Evolutionary conservation across 2,329 filamentous ascomycete genomes (phyloP), one percentile per base, ranked within the genome.

Genomic region (Aspergillus flavus): DNA sequence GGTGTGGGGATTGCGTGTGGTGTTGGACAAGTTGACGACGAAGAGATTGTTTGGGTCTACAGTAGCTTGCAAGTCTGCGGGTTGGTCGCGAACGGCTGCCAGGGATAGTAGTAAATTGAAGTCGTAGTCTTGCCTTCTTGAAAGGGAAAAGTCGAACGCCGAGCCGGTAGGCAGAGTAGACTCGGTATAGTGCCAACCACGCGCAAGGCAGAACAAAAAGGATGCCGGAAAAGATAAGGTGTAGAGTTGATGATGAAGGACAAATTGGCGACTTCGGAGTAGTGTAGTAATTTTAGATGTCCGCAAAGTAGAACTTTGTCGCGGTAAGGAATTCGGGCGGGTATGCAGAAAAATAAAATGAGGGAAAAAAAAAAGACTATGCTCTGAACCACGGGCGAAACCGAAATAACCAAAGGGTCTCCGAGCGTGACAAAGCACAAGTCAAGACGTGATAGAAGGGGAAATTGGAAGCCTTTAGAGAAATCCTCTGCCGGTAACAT

Each of bases 51-150:
- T 48, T 52, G 63, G 45, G 57, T 56, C 26, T 57, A 66, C 54
- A 65, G 60, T 57, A 26, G 12, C 45, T 48, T 4, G 28, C 48
- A 60, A 60, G 57, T 59, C 52, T 28, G 61, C 68, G 57, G 58
- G 56, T 56, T 67, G 65, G 66, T 66, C 66, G 67, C 66, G 67
- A 68, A 64, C 57, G 66, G 71, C 69, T 72, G 72, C 68, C 73
- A 75, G 74, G 74, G 73, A 75, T 75, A 66, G 67, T 69, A 63
- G 61, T 57, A 30, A 60, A 64, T 64, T 34, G 66, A 65, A 64
- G 64, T 61, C 56, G 52, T 61, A 61, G 56, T 57, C 39, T 61
- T 57, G 54, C 59, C 53, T 61, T 65, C 64, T 68, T 48, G 64
- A 68, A 65, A 56, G 52, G 60, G 63, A 63, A 68, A 63, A 68